phyloP scores from a whole-genome alignment of 306 rosid species.

The Alnus rubra region DNA sequence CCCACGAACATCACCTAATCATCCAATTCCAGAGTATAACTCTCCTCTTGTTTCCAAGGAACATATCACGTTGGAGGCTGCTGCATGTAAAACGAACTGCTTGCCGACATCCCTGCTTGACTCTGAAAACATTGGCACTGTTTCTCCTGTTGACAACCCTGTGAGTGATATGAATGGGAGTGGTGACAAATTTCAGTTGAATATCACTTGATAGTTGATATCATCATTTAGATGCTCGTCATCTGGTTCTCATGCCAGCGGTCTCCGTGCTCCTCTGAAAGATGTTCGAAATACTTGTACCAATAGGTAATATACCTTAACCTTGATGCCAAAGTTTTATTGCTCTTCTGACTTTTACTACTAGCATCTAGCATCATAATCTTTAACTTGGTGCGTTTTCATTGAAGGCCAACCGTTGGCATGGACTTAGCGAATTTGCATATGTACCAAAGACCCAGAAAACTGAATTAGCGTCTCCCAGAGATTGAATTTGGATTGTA shows the following conservation, averaged over 20 bases:
- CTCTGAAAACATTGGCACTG: slow-evolving; percentile 28
- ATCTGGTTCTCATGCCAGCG: slow-evolving; percentile 88
- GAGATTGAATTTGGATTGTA: slow-evolving; percentile 29
- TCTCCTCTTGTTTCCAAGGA: slow-evolving; percentile 46
- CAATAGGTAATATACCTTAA: slow-evolving; percentile 45
- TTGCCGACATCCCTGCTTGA: slow-evolving; percentile 29
- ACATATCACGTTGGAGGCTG: slow-evolving; percentile 31
- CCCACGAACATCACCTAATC: slow-evolving; percentile 69
- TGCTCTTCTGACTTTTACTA: slow-evolving; percentile 23
- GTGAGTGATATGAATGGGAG: slow-evolving; percentile 38
- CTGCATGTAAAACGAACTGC: slow-evolving; percentile 36
- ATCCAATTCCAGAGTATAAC: slow-evolving; percentile 38
- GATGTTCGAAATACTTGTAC: slow-evolving; percentile 55
- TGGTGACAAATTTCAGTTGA: slow-evolving; percentile 23
- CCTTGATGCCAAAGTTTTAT: slow-evolving; percentile 22
- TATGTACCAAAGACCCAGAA: slow-evolving; percentile 50
- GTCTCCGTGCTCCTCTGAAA: slow-evolving; percentile 85
- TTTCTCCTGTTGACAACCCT: slow-evolving; percentile 33
- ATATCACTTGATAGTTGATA: slow-evolving; percentile 25
- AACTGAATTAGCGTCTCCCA: slow-evolving; percentile 34
- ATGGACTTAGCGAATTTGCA: slow-evolving; percentile 52
- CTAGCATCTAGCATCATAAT: slow-evolving; percentile 9
- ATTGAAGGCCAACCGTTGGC: slow-evolving; percentile 39
- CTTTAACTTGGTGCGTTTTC: slow-evolving; percentile 26
- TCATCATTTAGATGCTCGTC: slow-evolving; percentile 62